Base-by-base conservation (phyloP, 371 early-diverging fungal species). In the Mortierella sp. region DNA sequence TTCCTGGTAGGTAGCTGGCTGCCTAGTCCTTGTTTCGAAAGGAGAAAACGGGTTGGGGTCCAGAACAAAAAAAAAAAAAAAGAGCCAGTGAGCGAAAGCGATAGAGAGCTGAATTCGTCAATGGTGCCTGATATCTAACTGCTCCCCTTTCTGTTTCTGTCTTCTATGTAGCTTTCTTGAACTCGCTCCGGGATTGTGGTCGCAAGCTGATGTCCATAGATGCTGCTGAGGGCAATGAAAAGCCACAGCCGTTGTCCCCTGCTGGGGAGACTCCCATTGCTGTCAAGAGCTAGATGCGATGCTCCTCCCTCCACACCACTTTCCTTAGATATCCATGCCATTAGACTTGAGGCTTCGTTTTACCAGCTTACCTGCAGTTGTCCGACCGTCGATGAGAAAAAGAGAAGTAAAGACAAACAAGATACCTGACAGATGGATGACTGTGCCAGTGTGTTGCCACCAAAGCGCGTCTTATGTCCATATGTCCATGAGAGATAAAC, bases 1-100 rank as follows among this genome's bases (percentile, higher is more conserved):
- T 91, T 26, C 91, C 91, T 55, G 77, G 87, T 87, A 40, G 69
- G 75, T 21, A 40, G 43, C 43, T 40, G 6, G 6, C 43, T 40
- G 43, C 71, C 51, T 34, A 34, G 16, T 53, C 57, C 57, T 57
- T 57, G 57, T 10, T 26, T 26, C 28, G 9, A 5, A 14, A 3
- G 14, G 13, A 50, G 26, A 26, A 24, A 54, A 5, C 31, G 31
- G 16, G 31, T 61, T 61, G 61, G 34, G 13, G 61, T 19, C 34
- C 34, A 61, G 34, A 31, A 31, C 31, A 13, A 28, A 16, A 31
- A 28, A 31, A 50, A 50, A 50, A 50, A 50, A 50, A 50, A 16
- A 50, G 46, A 46, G 46, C 46, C 6, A 46, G 14, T 16, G 50
- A 50, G 5, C 11, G 55, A 55, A n/a, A 55, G 55, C 55, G 26